Percentiles rank a stretch among this genome's conserved stretches.
Evolutionary conservation across 2,329 filamentous ascomycete species (phyloP).

Genomic region (Ceratocystis destructans): DNA sequence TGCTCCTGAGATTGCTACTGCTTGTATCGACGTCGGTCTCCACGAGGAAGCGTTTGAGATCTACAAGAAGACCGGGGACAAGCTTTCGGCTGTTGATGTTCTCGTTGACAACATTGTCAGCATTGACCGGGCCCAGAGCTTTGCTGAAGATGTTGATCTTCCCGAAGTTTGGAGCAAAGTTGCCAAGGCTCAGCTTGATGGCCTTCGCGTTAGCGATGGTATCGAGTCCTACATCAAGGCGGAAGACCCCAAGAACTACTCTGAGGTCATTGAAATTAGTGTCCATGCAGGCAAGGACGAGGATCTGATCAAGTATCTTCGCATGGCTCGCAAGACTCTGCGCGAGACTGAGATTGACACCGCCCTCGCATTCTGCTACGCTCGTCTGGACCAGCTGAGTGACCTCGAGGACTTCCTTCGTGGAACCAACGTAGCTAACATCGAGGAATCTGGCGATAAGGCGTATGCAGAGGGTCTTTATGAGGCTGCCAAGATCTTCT

Average conservation of each 20-base stretch:
- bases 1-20: slow-evolving; percentile 78
- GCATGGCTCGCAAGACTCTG: slow-evolving; percentile 93
- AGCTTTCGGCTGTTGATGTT: slow-evolving; percentile 74
- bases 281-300: slow-evolving; percentile 95
- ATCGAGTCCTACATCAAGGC: slow-evolving; percentile 98
- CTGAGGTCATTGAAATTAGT: slow-evolving; percentile 90
- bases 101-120: slow-evolving; percentile 93
- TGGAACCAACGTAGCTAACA: slow-evolving; percentile 82
- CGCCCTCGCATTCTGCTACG: slow-evolving; percentile 82
- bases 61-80: slow-evolving; percentile 93
- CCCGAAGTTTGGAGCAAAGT: slow-evolving; percentile 98
- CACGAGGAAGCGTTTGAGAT: slow-evolving; percentile 97
- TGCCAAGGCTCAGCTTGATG: slow-evolving; percentile 93
- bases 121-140: slow-evolving; percentile 92
- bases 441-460: slow-evolving; percentile 96
- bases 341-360: slow-evolving; percentile 91
- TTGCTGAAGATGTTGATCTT: slow-evolving; percentile 84
- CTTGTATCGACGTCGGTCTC: slow-evolving; percentile 88
- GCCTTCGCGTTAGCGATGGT: slow-evolving; percentile 77
- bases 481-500: slow-evolving; percentile 98
- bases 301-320: slow-evolving; percentile 88
- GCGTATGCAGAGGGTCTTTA: slow-evolving; percentile 89
- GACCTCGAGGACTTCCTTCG: slow-evolving; percentile 96
- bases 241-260: slow-evolving; percentile 80
- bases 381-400: slow-evolving; percentile 75